Percentiles rank a stretch among this genome's conserved stretches.
phyloP scores from a whole-genome alignment of 2,329 filamentous ascomycete genomes.

The Aspergillus sp. region DNA sequence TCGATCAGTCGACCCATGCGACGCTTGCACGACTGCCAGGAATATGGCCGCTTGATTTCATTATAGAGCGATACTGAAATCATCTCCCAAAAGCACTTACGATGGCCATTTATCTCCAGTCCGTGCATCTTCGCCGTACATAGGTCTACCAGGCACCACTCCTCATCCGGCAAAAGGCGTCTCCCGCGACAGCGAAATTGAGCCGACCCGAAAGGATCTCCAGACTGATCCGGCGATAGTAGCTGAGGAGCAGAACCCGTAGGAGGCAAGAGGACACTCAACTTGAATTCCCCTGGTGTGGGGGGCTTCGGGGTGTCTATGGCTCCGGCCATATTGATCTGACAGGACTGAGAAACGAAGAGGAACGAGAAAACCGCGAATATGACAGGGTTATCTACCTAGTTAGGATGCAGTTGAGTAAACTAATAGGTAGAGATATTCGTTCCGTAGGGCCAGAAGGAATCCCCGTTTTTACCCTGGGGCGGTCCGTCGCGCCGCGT shows the following conservation, averaged over 20 bases:
- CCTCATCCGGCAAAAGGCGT: conserved; percentile 11
- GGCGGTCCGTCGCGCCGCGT: too few relatives aligned
- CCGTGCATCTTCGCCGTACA: conserved; percentile 10
- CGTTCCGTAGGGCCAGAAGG: too few relatives aligned
- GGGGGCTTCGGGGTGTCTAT: too few relatives aligned
- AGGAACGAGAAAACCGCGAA: too few relatives aligned
- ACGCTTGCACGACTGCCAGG: conserved; percentile 22
- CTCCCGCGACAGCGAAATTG: conserved; percentile 5
- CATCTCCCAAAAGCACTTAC: conserved; percentile 16
- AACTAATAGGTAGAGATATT: too few relatives aligned
- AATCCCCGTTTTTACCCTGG: too few relatives aligned
- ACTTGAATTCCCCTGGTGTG: too few relatives aligned
- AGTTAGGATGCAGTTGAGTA: too few relatives aligned
- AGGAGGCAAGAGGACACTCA: neutral
- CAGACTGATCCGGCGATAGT: conserved; percentile 3
- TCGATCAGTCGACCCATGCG: conserved; percentile 8
- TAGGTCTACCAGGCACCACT: conserved; percentile 11
- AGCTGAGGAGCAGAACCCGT: neutral
- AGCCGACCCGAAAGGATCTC: neutral
- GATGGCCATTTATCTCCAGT: conserved; percentile 7
- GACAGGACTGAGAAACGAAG: too few relatives aligned
- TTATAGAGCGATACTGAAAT: conserved; percentile 10
- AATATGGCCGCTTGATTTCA: conserved; percentile 17
- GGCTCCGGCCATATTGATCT: too few relatives aligned
- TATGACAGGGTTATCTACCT: too few relatives aligned